phyloP scores from a whole-genome alignment of 2,329 filamentous ascomycete species.

The Beauveria rudraprayagi region DNA sequence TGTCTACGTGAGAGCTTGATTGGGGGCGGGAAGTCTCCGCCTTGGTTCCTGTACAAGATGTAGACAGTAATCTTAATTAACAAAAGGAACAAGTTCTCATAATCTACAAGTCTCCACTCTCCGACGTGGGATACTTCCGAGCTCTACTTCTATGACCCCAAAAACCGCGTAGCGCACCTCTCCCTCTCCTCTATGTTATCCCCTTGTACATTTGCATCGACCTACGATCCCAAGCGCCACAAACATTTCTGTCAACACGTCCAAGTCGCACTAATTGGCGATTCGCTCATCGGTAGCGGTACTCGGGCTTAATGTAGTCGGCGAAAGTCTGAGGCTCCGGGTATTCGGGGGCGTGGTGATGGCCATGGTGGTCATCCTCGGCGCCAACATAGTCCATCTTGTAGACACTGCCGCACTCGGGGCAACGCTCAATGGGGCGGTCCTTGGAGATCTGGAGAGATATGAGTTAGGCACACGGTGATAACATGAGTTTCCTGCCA shows the following conservation, averaged over 20 bases:
- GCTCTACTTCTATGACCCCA: constrained; percentile 15
- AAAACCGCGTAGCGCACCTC: constrained; percentile 11
- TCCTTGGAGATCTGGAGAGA: constrained; percentile 65
- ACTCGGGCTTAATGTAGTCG: constrained; percentile 92
- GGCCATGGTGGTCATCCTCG: constrained; percentile 59
- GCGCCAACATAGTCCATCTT: constrained; percentile 97
- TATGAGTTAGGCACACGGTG: constrained; percentile 4
- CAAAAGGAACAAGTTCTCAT: constrained; percentile 27
- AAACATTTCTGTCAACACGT: neutral
- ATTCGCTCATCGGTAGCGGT: constrained; percentile 57
- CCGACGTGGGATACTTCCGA: constrained; percentile 15
- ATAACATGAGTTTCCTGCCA: constrained; percentile 6
- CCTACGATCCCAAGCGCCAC: neutral
- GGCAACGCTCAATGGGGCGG: constrained; percentile 89
- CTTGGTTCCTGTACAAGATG: neutral
- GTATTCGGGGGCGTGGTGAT: constrained; percentile 52
- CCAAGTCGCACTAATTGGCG: neutral
- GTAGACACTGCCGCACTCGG: constrained; percentile 92
- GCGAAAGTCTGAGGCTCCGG: constrained; percentile 94
- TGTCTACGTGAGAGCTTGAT: neutral
- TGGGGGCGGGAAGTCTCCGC: no score
- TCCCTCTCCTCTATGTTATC: neutral
- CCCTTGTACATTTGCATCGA: constrained; percentile 2
- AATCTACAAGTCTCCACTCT: constrained; percentile 30
- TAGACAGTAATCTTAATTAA: constrained; percentile 23